Base-by-base conservation (phyloP, 768 basidiomycete genomes). In the Amanita exitialis region DNA sequence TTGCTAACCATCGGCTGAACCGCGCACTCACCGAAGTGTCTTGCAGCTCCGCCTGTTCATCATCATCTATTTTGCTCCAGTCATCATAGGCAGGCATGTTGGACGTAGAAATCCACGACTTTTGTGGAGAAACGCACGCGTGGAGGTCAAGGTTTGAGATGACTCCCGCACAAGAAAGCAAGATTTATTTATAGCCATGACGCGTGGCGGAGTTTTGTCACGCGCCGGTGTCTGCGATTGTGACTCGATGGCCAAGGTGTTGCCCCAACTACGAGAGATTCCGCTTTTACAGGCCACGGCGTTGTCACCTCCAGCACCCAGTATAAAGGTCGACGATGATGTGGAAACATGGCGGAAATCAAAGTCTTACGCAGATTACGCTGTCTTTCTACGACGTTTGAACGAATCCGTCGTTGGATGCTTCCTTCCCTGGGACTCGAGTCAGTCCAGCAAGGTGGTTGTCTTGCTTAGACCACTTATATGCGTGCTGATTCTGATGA, bases 31-130 rank as follows among this genome's bases (percentile, higher is more conserved):
- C 85, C 37, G 83, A 81, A 8, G 62, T 47, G 58, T 88, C 86
- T 59, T 88, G 85, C 15, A 91, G 61, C 55, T 91, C 90, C 18
- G 87, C 83, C 0, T 92, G 88, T 4, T 90, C 89, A 6, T 90
- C 87, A 0, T 89, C 84, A 15, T 85, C 86, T 23, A 86, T 60
- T 49, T 71, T 76, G 61, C 86, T 88, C 89, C 88, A 90, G 51
- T 88, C 84, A 32, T 89, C 85, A 54, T 82, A 90, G 0, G 79
- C 73, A 0, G 83, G 65, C 85, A 89, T 87, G 1, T 46, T 27
- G n/a, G 3, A 38, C 6, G n/a, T 16, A 2, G 4, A 30, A n/a
- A 5, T 42, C 12, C 18, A 8, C 6, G 53, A 44, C 44, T 43
- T 44, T 4, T 3, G 9, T 15, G 20, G 18, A 21, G 36, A n/a